Evolutionary conservation across 2,329 filamentous ascomycete species (phyloP).

Genomic region (Phialemoniopsis sp.): DNA sequence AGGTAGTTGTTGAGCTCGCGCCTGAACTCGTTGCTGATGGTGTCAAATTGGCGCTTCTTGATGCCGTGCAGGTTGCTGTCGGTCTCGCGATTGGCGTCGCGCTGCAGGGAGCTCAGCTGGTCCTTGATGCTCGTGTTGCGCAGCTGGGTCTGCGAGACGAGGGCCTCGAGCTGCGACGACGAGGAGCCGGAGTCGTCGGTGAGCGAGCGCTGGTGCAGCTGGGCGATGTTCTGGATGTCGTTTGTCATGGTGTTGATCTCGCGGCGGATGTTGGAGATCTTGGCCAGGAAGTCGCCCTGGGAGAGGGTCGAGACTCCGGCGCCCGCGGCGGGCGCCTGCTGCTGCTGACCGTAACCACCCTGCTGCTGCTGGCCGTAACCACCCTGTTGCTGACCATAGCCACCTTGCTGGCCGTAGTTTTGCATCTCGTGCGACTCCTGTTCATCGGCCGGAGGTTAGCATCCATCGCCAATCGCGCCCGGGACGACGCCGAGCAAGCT

Average conservation of each 20-base stretch:
- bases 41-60: conserved; percentile 67
- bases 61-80: conserved; percentile 52
- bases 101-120: conserved; percentile 72
- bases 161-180: conserved; percentile 57
- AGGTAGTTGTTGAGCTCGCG: conserved; percentile 67
- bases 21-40: conserved; percentile 69
- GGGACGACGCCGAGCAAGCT: no score
- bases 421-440: conserved; percentile 52
- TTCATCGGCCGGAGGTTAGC: conserved; percentile 3
- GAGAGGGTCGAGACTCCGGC: conserved; percentile 34
- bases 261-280: conserved; percentile 62
- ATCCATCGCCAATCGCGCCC: neutral
- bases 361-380: conserved; percentile 10
- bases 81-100: conserved; percentile 61
- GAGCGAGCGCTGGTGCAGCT: conserved; percentile 68
- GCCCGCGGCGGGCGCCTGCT: conserved; percentile 14
- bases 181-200: conserved; percentile 57
- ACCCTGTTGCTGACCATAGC: no score
- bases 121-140: conserved; percentile 74
- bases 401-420: conserved; percentile 40
- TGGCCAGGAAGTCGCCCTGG: conserved; percentile 64
- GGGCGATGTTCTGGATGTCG: conserved; percentile 64
- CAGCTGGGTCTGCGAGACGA: conserved; percentile 66
- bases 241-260: conserved; percentile 64
- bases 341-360: conserved; percentile 12